phyloP scores from a whole-genome alignment of 2,329 filamentous ascomycete genomes.

The Penicillium sp. region DNA sequence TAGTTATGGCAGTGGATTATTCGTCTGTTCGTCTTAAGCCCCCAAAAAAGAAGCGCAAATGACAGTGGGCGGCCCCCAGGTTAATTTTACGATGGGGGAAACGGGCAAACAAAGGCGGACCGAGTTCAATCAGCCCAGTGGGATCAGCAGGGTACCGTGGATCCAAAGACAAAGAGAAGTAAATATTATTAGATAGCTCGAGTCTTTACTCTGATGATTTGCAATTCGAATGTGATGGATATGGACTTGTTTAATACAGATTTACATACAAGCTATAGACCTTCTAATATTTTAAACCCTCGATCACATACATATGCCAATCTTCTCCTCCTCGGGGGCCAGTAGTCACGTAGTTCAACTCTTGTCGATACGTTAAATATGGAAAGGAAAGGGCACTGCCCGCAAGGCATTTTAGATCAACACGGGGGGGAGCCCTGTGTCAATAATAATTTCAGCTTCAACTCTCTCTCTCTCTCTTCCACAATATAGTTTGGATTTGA shows the following conservation, averaged over 20 bases:
- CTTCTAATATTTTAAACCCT: neutral
- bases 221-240: neutral
- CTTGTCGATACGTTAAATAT: neutral
- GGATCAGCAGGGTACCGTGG: conserved; percentile 1
- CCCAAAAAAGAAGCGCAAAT: neutral
- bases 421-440: neutral
- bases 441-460: conserved; percentile 2
- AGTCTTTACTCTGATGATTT: neutral
- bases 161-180: neutral
- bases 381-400: neutral
- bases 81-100: conserved; percentile 1
- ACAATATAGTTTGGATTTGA: neutral
- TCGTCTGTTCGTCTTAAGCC: neutral
- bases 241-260: neutral
- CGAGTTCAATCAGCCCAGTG: neutral
- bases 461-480: neutral
- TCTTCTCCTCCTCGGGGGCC: neutral
- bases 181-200: neutral
- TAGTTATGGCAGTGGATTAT: no score
- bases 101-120: neutral
- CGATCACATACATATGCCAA: neutral
- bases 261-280: neutral
- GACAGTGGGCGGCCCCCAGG: neutral
- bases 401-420: conserved; percentile 5
- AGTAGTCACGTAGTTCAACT: neutral